Evolutionary conservation across 805 yeast species (phyloP).

Genomic region (Candida tibetensis): DNA sequence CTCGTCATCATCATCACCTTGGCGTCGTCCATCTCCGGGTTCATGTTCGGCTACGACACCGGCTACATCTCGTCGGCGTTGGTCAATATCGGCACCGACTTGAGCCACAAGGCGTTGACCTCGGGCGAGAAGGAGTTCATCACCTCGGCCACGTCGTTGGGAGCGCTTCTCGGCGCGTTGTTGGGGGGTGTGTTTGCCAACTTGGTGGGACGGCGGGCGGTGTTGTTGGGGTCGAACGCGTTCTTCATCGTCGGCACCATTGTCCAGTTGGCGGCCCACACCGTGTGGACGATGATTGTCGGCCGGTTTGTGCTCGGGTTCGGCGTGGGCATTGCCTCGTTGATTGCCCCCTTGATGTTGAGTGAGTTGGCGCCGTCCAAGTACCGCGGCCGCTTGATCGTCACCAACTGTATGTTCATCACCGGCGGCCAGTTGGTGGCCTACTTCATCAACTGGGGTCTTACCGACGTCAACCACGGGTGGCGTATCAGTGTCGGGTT

Average conservation of each 20-base stretch:
- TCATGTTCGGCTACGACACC: constrained; percentile 96
- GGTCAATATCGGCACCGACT: constrained; percentile 78
- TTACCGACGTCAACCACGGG: constrained; percentile 69
- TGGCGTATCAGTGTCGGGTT: constrained; percentile 94
- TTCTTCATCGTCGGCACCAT: constrained; percentile 82
- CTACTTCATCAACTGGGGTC: constrained; percentile 89
- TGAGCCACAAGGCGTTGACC: constrained; percentile 52
- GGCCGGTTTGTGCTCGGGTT: constrained; percentile 94
- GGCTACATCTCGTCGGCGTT: constrained; percentile 95
- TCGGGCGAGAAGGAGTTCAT: constrained; percentile 84
- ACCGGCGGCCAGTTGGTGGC: constrained; percentile 96
- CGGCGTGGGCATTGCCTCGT: constrained; percentile 94
- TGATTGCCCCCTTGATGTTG: constrained; percentile 91
- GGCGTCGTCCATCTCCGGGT: constrained; percentile 87
- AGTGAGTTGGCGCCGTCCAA: constrained; percentile 89
- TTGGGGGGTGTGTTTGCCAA: constrained; percentile 84
- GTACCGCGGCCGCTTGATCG: constrained; percentile 88
- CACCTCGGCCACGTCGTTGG: constrained; percentile 92
- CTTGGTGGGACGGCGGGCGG: constrained; percentile 77
- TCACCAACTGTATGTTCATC: constrained; percentile 81
- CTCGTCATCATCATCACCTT: constrained; percentile 68
- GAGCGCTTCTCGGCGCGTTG: constrained; percentile 80
- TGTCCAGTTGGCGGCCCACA: constrained; percentile 75
- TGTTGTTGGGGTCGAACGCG: constrained; percentile 76
- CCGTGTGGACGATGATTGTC: constrained; percentile 86